Conservation (phyloP, 192 early-diverging fungal genomes). For the Gryganskiella cystojenkinii region DNA sequence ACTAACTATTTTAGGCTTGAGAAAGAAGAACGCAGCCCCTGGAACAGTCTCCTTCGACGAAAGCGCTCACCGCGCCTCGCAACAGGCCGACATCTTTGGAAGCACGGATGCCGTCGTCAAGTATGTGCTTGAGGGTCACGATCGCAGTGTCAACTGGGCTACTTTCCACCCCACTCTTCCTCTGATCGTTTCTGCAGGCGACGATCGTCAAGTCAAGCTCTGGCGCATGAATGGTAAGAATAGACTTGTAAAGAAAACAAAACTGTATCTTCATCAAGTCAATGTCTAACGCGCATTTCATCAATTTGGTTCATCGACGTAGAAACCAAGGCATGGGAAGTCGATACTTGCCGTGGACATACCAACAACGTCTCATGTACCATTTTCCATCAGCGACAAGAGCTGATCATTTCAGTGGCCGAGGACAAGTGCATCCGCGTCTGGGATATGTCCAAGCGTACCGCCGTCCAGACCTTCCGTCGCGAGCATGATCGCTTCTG, state of each 20-base stretch:
- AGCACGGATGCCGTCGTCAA: slow-evolving; percentile 97
- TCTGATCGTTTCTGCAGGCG: slow-evolving; percentile 95
- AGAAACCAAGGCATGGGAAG: slow-evolving; percentile 99
- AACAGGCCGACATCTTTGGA: slow-evolving; percentile 96
- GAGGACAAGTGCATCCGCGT: slow-evolving; percentile 99
- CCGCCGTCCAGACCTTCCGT: slow-evolving; percentile 94
- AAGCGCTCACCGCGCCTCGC: slow-evolving; percentile 57
- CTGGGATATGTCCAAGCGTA: slow-evolving; percentile 98
- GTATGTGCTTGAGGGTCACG: slow-evolving; percentile 98
- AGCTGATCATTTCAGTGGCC: slow-evolving; percentile 91
- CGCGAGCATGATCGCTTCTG: slow-evolving; percentile 97
- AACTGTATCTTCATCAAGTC: background rate
- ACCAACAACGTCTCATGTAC: slow-evolving; percentile 97
- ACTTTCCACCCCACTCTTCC: slow-evolving; percentile 97
- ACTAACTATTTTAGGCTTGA: slow-evolving; percentile 4
- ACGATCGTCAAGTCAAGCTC: slow-evolving; percentile 97
- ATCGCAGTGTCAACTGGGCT: slow-evolving; percentile 98
- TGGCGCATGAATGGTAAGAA: slow-evolving; percentile 96
- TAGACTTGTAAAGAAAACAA: background rate
- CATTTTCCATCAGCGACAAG: slow-evolving; percentile 96
- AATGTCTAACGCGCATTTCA: background rate
- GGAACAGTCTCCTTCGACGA: slow-evolving; percentile 64
- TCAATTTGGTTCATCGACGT: too few relatives aligned
- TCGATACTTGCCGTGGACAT: slow-evolving; percentile 99
- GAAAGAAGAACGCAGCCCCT: slow-evolving; percentile 85